Conservation (phyloP, 2,329 filamentous ascomycete genomes). For the Neonectria sp. region DNA sequence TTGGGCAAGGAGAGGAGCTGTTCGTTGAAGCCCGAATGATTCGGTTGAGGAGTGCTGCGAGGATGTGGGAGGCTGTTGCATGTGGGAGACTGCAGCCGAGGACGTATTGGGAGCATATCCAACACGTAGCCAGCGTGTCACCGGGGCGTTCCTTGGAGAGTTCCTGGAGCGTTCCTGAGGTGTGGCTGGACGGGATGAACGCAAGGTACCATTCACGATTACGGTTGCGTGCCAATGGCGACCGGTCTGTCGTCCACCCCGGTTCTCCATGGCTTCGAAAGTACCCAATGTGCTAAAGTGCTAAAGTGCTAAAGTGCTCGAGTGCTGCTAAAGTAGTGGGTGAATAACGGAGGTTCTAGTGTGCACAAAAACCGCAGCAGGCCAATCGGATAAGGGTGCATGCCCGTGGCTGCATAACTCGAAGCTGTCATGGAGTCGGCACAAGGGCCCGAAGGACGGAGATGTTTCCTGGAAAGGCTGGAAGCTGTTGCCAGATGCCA, state of each 20-base stretch:
- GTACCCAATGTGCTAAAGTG: not conserved
- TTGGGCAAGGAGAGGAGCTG: not conserved
- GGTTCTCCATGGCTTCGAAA: constrained; percentile 5
- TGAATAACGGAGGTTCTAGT: constrained; percentile 10
- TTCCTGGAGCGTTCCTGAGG: constrained; percentile 24
- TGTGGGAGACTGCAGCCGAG: not conserved
- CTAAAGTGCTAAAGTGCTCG: not conserved
- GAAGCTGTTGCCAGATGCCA: constrained; percentile 29
- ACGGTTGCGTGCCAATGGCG: constrained; percentile 11
- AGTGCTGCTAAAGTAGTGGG: constrained; percentile 5
- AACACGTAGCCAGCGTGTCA: not conserved
- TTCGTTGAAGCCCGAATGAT: constrained; percentile 9
- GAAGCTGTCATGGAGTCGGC: constrained; percentile 1
- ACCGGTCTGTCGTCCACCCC: constrained; percentile 8
- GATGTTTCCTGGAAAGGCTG: constrained; percentile 30
- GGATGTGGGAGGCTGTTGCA: not conserved
- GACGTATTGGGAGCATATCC: constrained; percentile 14
- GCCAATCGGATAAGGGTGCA: constrained; percentile 19
- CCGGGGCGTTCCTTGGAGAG: not conserved
- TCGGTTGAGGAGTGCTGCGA: constrained; percentile 21
- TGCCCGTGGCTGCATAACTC: constrained; percentile 7
- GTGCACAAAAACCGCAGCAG: not conserved
- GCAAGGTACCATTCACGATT: constrained; percentile 14
- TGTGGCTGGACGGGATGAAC: not conserved
- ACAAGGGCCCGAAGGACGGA: constrained; percentile 27